These are phyloP conservation scores for Mikania micrantha DNA, from an alignment of 129 eudicot genomes.

Conservation along the genomic window DNA sequence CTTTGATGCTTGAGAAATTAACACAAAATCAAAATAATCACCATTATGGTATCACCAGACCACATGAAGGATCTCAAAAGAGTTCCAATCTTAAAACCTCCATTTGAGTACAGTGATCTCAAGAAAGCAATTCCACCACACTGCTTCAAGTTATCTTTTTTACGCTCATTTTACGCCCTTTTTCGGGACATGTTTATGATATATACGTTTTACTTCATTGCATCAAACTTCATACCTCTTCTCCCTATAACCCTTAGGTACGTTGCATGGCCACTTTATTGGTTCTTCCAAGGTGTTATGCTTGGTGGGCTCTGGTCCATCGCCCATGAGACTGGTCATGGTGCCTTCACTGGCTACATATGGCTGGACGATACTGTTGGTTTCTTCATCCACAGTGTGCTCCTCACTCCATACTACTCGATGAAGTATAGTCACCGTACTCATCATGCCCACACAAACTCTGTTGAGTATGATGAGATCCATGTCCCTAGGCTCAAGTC, in stretches of 20 bases:
- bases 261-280: constrained; percentile 23
- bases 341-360: constrained; percentile 13
- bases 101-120: constrained; percentile 13
- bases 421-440: constrained; percentile 25
- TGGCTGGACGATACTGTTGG: constrained; percentile 29
- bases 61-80: constrained; percentile 13
- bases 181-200: not conserved
- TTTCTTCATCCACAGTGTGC: constrained; percentile 15
- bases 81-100: constrained; percentile 18
- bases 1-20: not conserved
- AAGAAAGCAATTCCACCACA: constrained; percentile 20
- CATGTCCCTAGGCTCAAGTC: constrained; percentile 23
- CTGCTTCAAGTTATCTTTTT: not conserved
- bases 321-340: constrained; percentile 29
- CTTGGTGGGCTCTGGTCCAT: constrained; percentile 11
- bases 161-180: constrained; percentile 3
- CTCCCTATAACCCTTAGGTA: not conserved
- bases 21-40: not conserved
- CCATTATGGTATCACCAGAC: constrained; percentile 2
- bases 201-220: not conserved
- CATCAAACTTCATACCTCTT: constrained; percentile 8
- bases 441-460: constrained; percentile 30
- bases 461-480: constrained; percentile 20
- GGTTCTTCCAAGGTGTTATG: constrained; percentile 20
- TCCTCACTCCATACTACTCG: constrained; percentile 24